phyloP scores from a whole-genome alignment of 148 eudicot genomes.

The Camellia japonica region DNA sequence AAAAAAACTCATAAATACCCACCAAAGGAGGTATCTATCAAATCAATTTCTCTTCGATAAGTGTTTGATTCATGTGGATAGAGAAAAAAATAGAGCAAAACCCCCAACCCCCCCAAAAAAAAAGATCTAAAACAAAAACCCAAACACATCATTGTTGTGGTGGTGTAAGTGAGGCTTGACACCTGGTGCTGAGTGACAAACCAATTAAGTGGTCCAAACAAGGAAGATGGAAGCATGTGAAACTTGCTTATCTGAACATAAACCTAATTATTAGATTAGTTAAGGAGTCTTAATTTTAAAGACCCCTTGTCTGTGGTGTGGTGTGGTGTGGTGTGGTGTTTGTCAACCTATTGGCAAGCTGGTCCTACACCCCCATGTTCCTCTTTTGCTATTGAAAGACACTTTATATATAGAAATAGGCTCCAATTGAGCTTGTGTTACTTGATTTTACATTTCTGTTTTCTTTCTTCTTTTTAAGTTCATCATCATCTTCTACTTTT shows the following conservation, averaged over 20 bases:
- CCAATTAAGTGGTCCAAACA: slow-evolving; percentile 21
- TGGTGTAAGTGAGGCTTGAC: too few species aligned
- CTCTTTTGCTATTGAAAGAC: slow-evolving; percentile 12
- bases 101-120: neutral
- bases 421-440: slow-evolving; percentile 11
- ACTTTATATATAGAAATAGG: neutral
- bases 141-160: too few species aligned
- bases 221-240: slow-evolving; percentile 17
- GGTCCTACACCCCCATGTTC: slow-evolving; percentile 25
- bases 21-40: neutral
- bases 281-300: slow-evolving; percentile 16
- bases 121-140: neutral
- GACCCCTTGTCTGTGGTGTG: neutral
- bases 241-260: slow-evolving; percentile 3
- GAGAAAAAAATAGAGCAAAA: too few species aligned
- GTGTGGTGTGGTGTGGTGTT: neutral
- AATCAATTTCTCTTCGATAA: neutral
- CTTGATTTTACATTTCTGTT: neutral
- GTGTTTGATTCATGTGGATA: neutral
- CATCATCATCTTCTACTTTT: neutral
- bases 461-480: neutral
- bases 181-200: neutral
- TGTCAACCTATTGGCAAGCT: slow-evolving; percentile 18
- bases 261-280: slow-evolving; percentile 21
- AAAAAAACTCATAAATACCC: too few species aligned